phyloP scores from a whole-genome alignment of 352 stramenopile species.

The Phytophthora multivora region DNA sequence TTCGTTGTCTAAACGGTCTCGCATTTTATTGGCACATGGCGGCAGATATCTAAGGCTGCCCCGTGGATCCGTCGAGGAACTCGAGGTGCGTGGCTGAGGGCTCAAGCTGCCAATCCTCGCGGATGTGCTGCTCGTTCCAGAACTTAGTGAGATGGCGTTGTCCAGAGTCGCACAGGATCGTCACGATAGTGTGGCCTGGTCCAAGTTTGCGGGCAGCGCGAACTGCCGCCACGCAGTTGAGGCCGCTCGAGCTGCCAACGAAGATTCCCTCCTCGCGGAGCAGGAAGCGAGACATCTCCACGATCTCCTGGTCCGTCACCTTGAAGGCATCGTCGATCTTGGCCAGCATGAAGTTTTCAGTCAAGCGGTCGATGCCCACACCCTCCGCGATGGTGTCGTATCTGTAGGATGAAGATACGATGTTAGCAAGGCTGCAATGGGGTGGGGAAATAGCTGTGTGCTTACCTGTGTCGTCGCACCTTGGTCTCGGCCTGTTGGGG shows the following conservation, averaged over 20 bases:
- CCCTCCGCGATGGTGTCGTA: slow-evolving; percentile 98
- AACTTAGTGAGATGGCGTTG: slow-evolving; percentile 91
- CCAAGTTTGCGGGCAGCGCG: slow-evolving; percentile 75
- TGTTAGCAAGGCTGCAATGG: neutral
- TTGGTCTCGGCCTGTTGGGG: slow-evolving; percentile 93
- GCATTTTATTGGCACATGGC: too few species aligned
- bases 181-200: slow-evolving; percentile 84
- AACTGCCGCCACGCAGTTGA: slow-evolving; percentile 88
- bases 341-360: slow-evolving; percentile 94
- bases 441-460: neutral
- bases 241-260: slow-evolving; percentile 89
- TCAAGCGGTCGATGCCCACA: slow-evolving; percentile 98
- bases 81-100: slow-evolving; percentile 61
- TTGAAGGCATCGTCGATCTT: slow-evolving; percentile 89
- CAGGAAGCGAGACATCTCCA: slow-evolving; percentile 98
- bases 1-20: too few species aligned
- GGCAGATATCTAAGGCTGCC: slow-evolving; percentile 53
- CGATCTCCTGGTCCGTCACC: slow-evolving; percentile 95
- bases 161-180: slow-evolving; percentile 89
- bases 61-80: slow-evolving; percentile 72
- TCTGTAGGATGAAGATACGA: slow-evolving; percentile 34
- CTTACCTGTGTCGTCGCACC: slow-evolving; percentile 89
- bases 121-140: slow-evolving; percentile 81
- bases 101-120: slow-evolving; percentile 67
- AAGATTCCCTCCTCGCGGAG: slow-evolving; percentile 96